Evolutionary conservation across 768 basidiomycete genomes (phyloP).

Genomic region (Pleurotus cornucopiae): DNA sequence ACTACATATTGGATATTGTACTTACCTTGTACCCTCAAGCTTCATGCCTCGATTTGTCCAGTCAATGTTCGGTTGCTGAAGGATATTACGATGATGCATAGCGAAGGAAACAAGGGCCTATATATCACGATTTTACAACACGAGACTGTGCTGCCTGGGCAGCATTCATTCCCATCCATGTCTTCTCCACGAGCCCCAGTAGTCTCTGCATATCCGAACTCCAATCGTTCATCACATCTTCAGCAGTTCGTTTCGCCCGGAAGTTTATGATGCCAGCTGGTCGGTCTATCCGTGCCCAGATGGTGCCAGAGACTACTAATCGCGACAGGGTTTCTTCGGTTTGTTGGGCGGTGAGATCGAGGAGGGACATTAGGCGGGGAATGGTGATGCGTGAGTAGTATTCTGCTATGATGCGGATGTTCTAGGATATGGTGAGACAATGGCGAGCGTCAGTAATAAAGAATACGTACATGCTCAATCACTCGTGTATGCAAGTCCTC

Average conservation of each 20-base stretch:
- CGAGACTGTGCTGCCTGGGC: slow-evolving; percentile 81
- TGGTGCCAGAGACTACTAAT: slow-evolving; percentile 85
- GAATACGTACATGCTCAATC: slow-evolving; percentile 82
- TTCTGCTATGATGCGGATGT: slow-evolving; percentile 88
- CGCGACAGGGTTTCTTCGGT: slow-evolving; percentile 88
- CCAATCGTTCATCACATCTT: slow-evolving; percentile 98
- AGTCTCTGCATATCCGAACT: slow-evolving; percentile 94
- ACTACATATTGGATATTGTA: no score
- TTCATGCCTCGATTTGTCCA: no score
- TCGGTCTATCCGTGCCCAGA: slow-evolving; percentile 93
- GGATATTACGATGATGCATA: no score
- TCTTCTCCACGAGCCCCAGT: slow-evolving; percentile 90
- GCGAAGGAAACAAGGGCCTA: not conserved
- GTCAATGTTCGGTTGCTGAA: no score
- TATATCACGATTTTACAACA: slow-evolving; percentile 30
- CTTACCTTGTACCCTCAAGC: no score
- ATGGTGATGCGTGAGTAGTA: slow-evolving; percentile 96
- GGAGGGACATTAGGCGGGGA: slow-evolving; percentile 73
- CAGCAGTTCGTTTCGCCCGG: slow-evolving; percentile 73
- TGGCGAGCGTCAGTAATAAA: not conserved
- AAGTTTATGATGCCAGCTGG: slow-evolving; percentile 89
- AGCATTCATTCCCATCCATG: slow-evolving; percentile 97
- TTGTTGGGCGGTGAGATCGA: slow-evolving; percentile 77
- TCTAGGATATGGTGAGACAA: slow-evolving; percentile 43
- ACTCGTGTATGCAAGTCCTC: slow-evolving; percentile 94